phyloP scores from a whole-genome alignment of 2,329 filamentous ascomycete genomes.

The Ophiostoma triangulosporum region DNA sequence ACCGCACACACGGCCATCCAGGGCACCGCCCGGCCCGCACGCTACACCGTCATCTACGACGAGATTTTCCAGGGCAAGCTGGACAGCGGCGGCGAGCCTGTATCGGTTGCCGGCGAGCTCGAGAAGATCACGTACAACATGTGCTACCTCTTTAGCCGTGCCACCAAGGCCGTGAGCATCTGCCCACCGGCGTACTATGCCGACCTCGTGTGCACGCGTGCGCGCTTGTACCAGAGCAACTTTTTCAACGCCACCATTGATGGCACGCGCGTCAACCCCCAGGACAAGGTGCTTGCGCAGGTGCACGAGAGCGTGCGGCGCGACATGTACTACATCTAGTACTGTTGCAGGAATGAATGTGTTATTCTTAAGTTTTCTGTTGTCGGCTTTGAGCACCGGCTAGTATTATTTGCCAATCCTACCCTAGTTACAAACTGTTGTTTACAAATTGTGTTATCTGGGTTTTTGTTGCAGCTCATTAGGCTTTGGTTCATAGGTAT shows the following conservation, averaged over 20 bases:
- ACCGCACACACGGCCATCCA: slow-evolving; percentile 56
- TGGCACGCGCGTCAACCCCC: slow-evolving; percentile 22
- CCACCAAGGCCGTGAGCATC: slow-evolving; percentile 78
- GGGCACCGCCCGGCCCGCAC: slow-evolving; percentile 63
- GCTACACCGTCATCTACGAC: slow-evolving; percentile 65
- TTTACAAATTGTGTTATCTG: neutral
- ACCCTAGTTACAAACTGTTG: too few relatives aligned
- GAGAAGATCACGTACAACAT: slow-evolving; percentile 64
- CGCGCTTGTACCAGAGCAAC: slow-evolving; percentile 55
- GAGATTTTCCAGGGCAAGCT: slow-evolving; percentile 44
- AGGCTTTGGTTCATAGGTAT: neutral
- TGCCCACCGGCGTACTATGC: slow-evolving; percentile 87
- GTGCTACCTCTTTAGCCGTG: slow-evolving; percentile 72
- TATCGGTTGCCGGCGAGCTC: slow-evolving; percentile 48
- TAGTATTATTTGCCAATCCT: too few relatives aligned
- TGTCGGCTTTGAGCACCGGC: too few relatives aligned
- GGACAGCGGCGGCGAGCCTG: slow-evolving; percentile 14
- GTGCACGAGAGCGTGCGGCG: slow-evolving; percentile 31
- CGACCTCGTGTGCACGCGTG: slow-evolving; percentile 69
- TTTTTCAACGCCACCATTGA: slow-evolving; percentile 35
- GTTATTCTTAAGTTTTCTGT: slow-evolving; percentile 1
- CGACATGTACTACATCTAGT: slow-evolving; percentile 43
- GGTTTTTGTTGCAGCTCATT: too few relatives aligned
- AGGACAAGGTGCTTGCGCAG: slow-evolving; percentile 30
- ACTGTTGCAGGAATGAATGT: neutral